Base-by-base conservation (phyloP, 139 green algal species). In the Eudorina sp. region DNA sequence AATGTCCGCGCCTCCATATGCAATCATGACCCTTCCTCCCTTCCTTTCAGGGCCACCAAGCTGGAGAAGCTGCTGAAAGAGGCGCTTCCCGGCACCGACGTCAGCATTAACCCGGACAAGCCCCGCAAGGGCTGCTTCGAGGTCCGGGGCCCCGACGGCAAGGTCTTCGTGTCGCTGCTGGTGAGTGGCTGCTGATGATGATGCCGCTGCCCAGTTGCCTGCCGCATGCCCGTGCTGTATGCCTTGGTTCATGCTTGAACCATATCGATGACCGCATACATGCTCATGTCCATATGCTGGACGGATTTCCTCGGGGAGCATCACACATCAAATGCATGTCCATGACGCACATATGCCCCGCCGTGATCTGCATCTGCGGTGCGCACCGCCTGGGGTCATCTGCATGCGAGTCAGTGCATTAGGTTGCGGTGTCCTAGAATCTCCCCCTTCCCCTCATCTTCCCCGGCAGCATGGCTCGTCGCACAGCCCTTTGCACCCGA, bases 51-150 rank as follows among this genome's bases (percentile, higher is more conserved):
- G 90, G 86, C 90, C 72, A 89, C 73, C 13, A 91, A 92, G 53
- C 81, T 92, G 29, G 90, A 91, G 73, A 89, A 89, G 43, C 46
- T 88, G 41, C 18, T 92, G 3, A 92, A 91, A 75, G 86, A 89
- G 41, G 64, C 53, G 38, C 27, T 73, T 6, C 89, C 84, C 11
- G 82, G 74, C 11, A 51, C 83, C 23, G 45, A 51, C 0, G 64
- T 90, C 34, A 53, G 48, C 55, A 80, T 92, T 86, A 92, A 92
- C 81, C 90, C 90, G 1, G 90, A 91, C 18, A 92, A 92, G 86
- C 90, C 90, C 8, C 86, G 90, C 34, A 93, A 91, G 82, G 90
- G 90, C 45, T 93, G 90, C 86, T 93, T 93, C 69, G 86, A 91
- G 48, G 90, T 93, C 2, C 77, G 86, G 16, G 82, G 88, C 9